Conservation (phyloP, 352 stramenopile species). For the Globisporangium sylvaticum region DNA sequence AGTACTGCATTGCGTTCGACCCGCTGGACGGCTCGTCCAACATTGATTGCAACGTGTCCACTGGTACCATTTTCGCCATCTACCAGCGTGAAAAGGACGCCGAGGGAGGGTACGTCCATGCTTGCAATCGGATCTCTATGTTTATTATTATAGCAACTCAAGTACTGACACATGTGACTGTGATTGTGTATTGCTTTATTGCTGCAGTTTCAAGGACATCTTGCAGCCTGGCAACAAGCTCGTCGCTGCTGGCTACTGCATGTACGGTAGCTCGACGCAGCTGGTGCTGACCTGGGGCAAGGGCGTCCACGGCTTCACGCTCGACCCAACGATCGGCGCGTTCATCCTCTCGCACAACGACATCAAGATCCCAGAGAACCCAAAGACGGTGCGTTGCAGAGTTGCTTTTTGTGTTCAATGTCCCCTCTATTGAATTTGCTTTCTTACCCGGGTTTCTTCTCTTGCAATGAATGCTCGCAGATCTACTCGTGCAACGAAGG, state of each 20-base stretch:
- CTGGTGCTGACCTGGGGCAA: slow-evolving; percentile 95
- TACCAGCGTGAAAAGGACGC: slow-evolving; percentile 85
- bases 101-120: slow-evolving; percentile 33
- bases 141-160: not conserved
- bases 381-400: slow-evolving; percentile 56
- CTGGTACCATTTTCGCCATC: slow-evolving; percentile 98
- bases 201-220: slow-evolving; percentile 84
- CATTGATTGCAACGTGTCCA: slow-evolving; percentile 99
- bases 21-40: slow-evolving; percentile 98
- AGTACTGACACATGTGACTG: not conserved
- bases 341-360: slow-evolving; percentile 96
- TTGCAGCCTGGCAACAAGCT: slow-evolving; percentile 92
- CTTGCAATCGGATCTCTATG: not conserved
- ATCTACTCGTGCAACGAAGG: slow-evolving; percentile 99
- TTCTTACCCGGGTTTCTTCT: not conserved
- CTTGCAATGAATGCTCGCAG: slow-evolving; percentile 19
- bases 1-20: slow-evolving; percentile 98
- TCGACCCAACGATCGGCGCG: slow-evolving; percentile 97
- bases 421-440: not conserved
- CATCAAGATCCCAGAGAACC: slow-evolving; percentile 92
- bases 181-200: not conserved
- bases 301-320: slow-evolving; percentile 96
- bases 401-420: not conserved
- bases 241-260: slow-evolving; percentile 97
- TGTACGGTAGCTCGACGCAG: slow-evolving; percentile 98